phyloP scores from a whole-genome alignment of 164 flowering plant species.

The Vitis cinerea region DNA sequence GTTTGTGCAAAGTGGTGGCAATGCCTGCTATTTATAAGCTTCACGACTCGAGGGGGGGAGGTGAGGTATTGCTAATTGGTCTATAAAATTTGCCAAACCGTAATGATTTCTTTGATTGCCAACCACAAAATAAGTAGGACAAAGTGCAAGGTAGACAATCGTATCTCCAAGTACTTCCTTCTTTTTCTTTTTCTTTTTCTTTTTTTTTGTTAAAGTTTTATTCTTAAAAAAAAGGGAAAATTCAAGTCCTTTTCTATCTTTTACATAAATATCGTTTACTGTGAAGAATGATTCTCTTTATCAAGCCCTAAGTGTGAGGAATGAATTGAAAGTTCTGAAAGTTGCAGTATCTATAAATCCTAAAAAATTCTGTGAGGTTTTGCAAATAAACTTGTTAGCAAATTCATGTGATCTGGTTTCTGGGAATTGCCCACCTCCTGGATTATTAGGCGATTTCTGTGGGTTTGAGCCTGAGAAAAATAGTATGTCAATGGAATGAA shows the following conservation, averaged over 20 bases:
- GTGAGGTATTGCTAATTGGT: slow-evolving; percentile 29
- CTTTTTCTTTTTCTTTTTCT: neutral
- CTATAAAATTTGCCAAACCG: slow-evolving; percentile 8
- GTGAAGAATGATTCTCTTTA: neutral
- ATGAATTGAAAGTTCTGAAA: neutral
- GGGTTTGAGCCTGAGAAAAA: slow-evolving; percentile 1
- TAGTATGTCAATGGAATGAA: neutral
- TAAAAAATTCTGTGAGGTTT: slow-evolving; percentile 2
- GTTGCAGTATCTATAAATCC: neutral
- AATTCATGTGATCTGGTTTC: neutral
- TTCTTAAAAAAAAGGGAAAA: neutral
- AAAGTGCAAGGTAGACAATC: slow-evolving; percentile 1
- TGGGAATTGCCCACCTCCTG: neutral
- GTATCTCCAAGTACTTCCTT: neutral
- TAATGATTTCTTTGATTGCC: slow-evolving; percentile 27
- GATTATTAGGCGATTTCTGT: neutral
- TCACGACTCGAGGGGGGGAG: slow-evolving; percentile 11
- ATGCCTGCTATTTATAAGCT: slow-evolving; percentile 34
- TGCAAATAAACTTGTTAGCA: neutral
- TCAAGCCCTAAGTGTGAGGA: slow-evolving; percentile 7
- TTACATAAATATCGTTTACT: neutral
- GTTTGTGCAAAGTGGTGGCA: slow-evolving; percentile 24
- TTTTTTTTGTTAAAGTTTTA: neutral
- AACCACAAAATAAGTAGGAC: slow-evolving; percentile 22
- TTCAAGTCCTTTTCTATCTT: slow-evolving; percentile 4